These are phyloP conservation scores for Isoetes engelmannii DNA, from an alignment of 83 land plant genomes.

Conservation along the genomic window DNA sequence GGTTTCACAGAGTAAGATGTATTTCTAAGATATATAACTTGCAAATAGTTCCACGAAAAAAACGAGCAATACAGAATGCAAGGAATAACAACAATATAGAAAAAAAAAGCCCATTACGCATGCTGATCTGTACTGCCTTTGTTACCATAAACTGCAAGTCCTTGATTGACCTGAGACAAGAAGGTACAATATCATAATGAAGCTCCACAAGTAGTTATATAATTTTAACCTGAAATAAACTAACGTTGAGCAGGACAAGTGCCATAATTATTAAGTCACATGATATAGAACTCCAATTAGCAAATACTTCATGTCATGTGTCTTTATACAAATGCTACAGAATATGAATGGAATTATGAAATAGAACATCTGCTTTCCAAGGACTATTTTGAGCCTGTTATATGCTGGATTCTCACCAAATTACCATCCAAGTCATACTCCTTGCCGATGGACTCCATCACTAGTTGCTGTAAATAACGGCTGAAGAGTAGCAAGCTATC, in stretches of 20 bases:
- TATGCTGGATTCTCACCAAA: conserved; percentile 40
- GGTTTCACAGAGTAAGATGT: not conserved
- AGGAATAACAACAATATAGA: not conserved
- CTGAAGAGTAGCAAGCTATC: conserved; percentile 91
- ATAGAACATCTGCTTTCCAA: no score
- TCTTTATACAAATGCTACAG: no score
- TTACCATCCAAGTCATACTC: conserved; percentile 92
- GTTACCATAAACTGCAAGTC: conserved; percentile 90
- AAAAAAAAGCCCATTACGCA: conserved; percentile 46
- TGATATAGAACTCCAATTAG: no score
- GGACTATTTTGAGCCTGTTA: no score
- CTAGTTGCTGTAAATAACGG: conserved; percentile 89
- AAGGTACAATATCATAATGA: not conserved
- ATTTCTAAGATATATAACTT: not conserved
- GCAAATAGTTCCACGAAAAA: not conserved
- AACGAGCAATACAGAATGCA: not conserved
- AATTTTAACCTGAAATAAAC: not conserved
- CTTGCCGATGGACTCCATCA: conserved; percentile 96
- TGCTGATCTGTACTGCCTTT: conserved; percentile 99
- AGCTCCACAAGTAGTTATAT: not conserved
- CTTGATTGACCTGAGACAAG: conserved; percentile 78
- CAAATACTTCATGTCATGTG: no score
- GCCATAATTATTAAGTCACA: not conserved
- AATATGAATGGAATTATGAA: no score
- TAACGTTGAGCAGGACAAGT: not conserved